phyloP scores from a whole-genome alignment of 177 flowering plant species.

The Vitis hybrid region DNA sequence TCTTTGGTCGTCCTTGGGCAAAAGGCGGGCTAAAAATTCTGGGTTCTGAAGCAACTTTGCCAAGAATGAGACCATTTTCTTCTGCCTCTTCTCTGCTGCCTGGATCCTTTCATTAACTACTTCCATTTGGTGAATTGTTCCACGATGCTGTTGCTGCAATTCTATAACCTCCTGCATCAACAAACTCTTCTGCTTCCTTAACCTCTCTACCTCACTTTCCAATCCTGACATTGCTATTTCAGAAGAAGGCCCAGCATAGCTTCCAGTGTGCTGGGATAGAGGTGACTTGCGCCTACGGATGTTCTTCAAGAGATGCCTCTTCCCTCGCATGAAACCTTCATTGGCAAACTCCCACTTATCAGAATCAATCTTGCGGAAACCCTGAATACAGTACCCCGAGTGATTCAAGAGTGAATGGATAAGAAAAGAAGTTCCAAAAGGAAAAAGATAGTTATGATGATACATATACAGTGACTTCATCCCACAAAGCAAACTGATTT shows the following conservation, averaged over 20 bases:
- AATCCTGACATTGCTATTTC: slow-evolving; percentile 39
- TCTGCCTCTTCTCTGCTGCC: slow-evolving; percentile 74
- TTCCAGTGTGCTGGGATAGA: slow-evolving; percentile 48
- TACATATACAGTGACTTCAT: background rate
- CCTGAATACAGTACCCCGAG: slow-evolving; percentile 46
- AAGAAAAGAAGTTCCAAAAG: background rate
- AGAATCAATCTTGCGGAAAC: slow-evolving; percentile 84
- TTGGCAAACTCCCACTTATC: slow-evolving; percentile 91
- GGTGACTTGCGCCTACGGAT: slow-evolving; percentile 77
- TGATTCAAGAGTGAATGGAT: slow-evolving; percentile 21
- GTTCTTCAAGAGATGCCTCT: slow-evolving; percentile 68
- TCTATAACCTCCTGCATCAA: slow-evolving; percentile 72
- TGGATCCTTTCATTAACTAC: slow-evolving; percentile 57
- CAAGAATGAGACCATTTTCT: slow-evolving; percentile 76
- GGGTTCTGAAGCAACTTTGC: slow-evolving; percentile 78
- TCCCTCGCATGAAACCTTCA: slow-evolving; percentile 68
- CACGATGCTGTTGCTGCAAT: slow-evolving; percentile 66
- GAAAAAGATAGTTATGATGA: background rate
- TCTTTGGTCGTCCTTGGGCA: slow-evolving; percentile 39
- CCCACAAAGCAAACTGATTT: slow-evolving; percentile 1
- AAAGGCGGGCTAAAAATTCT: slow-evolving; percentile 49
- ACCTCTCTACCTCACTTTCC: slow-evolving; percentile 52
- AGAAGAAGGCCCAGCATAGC: slow-evolving; percentile 23
- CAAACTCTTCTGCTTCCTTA: slow-evolving; percentile 56
- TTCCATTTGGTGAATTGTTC: slow-evolving; percentile 52